Evolutionary conservation across 768 basidiomycete species (phyloP).

Genomic region (Termitomyces heimii): DNA sequence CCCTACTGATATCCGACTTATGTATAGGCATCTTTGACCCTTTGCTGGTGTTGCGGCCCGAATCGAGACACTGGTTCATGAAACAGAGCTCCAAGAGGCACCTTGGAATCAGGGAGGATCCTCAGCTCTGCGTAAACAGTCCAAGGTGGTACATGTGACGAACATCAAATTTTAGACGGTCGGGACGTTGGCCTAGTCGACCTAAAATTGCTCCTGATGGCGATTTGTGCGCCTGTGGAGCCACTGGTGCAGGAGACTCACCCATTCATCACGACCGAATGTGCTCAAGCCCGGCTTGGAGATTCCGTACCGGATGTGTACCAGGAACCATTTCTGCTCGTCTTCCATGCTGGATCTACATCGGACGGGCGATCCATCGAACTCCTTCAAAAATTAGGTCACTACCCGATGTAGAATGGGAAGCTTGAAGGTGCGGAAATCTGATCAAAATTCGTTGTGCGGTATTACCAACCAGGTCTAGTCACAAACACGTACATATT

Average conservation of each 20-base stretch:
- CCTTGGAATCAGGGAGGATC: neutral
- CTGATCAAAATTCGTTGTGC: neutral
- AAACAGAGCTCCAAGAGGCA: neutral
- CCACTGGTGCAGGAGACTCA: neutral
- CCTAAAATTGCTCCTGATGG: neutral
- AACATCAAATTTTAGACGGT: neutral
- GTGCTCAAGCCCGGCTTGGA: neutral
- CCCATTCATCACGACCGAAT: neutral
- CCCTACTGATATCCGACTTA: neutral
- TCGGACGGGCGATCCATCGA: neutral
- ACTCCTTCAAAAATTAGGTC: neutral
- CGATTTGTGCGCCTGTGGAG: neutral
- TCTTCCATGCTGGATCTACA: conserved; percentile 10
- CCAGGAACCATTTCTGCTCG: neutral
- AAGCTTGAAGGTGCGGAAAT: neutral
- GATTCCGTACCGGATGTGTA: neutral
- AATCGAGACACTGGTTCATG: neutral
- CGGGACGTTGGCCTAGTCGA: neutral
- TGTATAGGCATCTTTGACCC: neutral
- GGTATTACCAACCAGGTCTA: neutral
- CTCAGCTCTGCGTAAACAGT: neutral
- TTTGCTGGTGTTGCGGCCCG: neutral
- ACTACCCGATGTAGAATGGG: neutral
- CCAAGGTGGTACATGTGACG: neutral
- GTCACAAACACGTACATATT: neutral